Percentiles rank a stretch among this genome's conserved stretches.
Evolutionary conservation across 495 filamentous ascomycete genomes (phyloP).

Genomic region (Aspergillus olivimuriae): DNA sequence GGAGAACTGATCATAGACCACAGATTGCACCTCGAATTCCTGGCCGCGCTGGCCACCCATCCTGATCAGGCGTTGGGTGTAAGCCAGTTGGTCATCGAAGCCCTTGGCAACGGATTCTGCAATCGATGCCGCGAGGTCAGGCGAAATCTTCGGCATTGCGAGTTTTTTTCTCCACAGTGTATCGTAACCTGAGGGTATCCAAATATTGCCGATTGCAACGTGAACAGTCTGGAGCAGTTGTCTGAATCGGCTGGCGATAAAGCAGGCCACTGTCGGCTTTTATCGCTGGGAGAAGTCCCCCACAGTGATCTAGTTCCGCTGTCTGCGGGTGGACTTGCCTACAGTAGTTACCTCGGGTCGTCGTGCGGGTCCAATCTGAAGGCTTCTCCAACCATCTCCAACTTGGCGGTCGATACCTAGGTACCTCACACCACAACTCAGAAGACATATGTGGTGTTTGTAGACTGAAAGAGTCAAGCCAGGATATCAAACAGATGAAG

Average conservation of each 20-base stretch:
- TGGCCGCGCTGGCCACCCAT: slow-evolving; percentile 2
- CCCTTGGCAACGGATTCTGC: neutral
- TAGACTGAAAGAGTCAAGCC: too few species aligned
- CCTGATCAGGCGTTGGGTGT: slow-evolving; percentile 3
- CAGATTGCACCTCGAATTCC: neutral
- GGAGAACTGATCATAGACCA: neutral
- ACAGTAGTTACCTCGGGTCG: neutral
- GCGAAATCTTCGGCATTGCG: slow-evolving; percentile 1
- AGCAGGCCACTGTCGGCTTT: neutral
- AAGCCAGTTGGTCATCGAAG: slow-evolving; percentile 2
- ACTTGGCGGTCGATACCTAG: too few species aligned
- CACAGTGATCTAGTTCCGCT: neutral
- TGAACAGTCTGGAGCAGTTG: neutral
- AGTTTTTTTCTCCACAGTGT: neutral
- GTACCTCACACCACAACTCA: too few species aligned
- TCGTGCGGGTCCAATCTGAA: too few species aligned
- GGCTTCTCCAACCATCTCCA: too few species aligned
- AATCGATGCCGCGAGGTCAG: slow-evolving; percentile 1
- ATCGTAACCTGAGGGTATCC: neutral
- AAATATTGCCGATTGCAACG: neutral
- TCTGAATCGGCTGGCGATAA: neutral
- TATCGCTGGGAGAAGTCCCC: neutral
- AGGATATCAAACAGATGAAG: too few species aligned
- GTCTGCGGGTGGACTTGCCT: neutral
- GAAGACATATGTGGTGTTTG: too few species aligned